A percentile compares a stretch with the other conserved stretches of the same genome.
Evolutionary conservation across 441 rosid genomes (phyloP).

Genomic region (Croton setiger): DNA sequence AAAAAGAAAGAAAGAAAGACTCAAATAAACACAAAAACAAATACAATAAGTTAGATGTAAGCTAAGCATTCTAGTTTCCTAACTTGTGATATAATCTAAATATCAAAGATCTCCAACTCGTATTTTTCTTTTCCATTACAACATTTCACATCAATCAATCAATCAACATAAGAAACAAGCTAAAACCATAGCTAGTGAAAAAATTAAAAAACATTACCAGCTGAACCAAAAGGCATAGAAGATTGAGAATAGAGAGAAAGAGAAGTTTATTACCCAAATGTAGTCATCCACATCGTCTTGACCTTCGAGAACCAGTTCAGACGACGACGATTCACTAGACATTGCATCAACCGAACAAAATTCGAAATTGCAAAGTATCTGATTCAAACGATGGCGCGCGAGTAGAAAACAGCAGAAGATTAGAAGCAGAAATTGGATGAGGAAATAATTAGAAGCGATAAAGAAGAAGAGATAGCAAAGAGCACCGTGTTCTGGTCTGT

Average conservation of each 20-base stretch:
- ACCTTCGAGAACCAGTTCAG: conserved; percentile 36
- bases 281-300: conserved; percentile 57
- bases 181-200: neutral
- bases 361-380: neutral
- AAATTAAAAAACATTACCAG: neutral
- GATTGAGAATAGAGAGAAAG: neutral
- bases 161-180: neutral
- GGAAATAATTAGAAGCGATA: neutral
- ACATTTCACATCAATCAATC: conserved; percentile 20
- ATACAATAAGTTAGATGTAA: neutral
- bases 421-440: neutral
- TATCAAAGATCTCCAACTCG: neutral
- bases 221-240: neutral
- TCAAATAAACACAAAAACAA: neutral
- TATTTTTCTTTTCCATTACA: conserved; percentile 1
- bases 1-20: neutral
- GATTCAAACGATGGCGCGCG: neutral
- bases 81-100: neutral
- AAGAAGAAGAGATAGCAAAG: conserved; percentile 1
- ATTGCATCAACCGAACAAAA: conserved; percentile 15
- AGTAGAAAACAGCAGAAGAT: neutral
- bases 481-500: conserved; percentile 38
- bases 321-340: conserved; percentile 39
- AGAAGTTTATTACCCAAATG: conserved; percentile 38
- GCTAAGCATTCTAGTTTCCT: conserved; percentile 2